Evolutionary conservation across 2,329 filamentous ascomycete species (phyloP).

Genomic region (Xylariaceae sp.): DNA sequence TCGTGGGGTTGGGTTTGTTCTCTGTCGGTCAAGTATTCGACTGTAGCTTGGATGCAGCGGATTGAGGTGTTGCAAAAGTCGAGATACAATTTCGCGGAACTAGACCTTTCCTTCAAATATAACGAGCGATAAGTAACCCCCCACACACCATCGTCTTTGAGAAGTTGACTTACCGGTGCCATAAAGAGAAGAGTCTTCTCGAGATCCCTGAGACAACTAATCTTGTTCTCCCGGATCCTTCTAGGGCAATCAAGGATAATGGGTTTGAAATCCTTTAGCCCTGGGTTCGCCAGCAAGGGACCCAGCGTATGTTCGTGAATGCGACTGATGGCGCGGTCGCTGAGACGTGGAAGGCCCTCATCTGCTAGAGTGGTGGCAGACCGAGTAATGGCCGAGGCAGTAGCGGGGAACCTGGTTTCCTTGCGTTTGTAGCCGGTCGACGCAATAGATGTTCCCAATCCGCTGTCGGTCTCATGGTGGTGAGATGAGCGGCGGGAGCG

Average conservation of each 20-base stretch:
- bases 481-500: constrained; percentile 52
- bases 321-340: constrained; percentile 64
- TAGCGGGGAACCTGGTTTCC: constrained; percentile 37
- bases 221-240: constrained; percentile 76
- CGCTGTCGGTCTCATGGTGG: constrained; percentile 78
- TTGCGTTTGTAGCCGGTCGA: constrained; percentile 51
- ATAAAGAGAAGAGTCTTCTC: constrained; percentile 90
- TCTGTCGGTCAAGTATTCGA: constrained; percentile 76
- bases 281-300: constrained; percentile 68
- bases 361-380: constrained; percentile 46
- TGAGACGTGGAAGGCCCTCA: constrained; percentile 55
- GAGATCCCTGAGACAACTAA: constrained; percentile 85
- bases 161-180: constrained; percentile 78
- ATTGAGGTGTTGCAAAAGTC: constrained; percentile 88
- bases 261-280: constrained; percentile 73
- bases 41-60: constrained; percentile 81
- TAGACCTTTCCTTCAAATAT: constrained; percentile 71
- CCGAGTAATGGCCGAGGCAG: constrained; percentile 55
- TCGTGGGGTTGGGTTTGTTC: constrained; percentile 82
- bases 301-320: constrained; percentile 74
- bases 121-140: constrained; percentile 64
- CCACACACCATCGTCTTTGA: constrained; percentile 49
- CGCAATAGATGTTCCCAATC: constrained; percentile 74
- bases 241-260: constrained; percentile 72
- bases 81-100: constrained; percentile 65